These are phyloP conservation scores for Butyriboletus loyo DNA, from an alignment of 768 basidiomycete genomes.

Conservation along the genomic window DNA sequence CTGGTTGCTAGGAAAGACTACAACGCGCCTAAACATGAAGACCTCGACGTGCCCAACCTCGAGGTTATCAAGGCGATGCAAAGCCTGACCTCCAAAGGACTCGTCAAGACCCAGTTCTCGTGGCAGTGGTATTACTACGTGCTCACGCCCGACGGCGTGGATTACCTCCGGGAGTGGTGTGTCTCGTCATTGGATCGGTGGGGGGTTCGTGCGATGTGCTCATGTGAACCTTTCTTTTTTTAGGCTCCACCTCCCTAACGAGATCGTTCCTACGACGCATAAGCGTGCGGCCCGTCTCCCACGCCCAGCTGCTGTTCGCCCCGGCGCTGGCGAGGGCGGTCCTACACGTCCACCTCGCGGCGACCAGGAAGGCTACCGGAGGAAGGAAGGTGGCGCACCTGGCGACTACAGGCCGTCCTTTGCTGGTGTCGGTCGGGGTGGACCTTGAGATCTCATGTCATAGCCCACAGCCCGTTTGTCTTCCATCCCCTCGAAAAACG, in stretches of 20 bases:
- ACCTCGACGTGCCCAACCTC: constrained; percentile 69
- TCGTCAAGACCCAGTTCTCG: constrained; percentile 98
- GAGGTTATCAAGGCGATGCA: constrained; percentile 71
- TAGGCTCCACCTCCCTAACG: constrained; percentile 90
- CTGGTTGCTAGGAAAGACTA: constrained; percentile 99
- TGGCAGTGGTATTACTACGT: constrained; percentile 99
- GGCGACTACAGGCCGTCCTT: constrained; percentile 89
- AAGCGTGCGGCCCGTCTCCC: constrained; percentile 91
- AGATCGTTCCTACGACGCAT: constrained; percentile 97
- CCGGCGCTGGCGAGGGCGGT: constrained; percentile 68
- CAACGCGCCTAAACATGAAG: constrained; percentile 96
- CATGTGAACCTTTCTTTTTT: neutral
- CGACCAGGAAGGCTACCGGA: constrained; percentile 85
- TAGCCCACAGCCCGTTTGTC: neutral
- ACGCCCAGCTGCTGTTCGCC: constrained; percentile 73
- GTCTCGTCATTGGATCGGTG: constrained; percentile 5
- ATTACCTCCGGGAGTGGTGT: constrained; percentile 90
- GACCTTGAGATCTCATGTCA: constrained; percentile 44
- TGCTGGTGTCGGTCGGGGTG: constrained; percentile 86
- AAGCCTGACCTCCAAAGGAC: constrained; percentile 70
- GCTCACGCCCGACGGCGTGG: constrained; percentile 95
- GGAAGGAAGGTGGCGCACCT: constrained; percentile 84
- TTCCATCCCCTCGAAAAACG: constrained; percentile 12
- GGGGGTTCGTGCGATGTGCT: neutral
- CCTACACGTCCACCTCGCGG: constrained; percentile 88